Percentiles rank a stretch among this genome's conserved stretches.
Conservation (phyloP, 2,329 filamentous ascomycete species). For the Alternaria sp. region DNA sequence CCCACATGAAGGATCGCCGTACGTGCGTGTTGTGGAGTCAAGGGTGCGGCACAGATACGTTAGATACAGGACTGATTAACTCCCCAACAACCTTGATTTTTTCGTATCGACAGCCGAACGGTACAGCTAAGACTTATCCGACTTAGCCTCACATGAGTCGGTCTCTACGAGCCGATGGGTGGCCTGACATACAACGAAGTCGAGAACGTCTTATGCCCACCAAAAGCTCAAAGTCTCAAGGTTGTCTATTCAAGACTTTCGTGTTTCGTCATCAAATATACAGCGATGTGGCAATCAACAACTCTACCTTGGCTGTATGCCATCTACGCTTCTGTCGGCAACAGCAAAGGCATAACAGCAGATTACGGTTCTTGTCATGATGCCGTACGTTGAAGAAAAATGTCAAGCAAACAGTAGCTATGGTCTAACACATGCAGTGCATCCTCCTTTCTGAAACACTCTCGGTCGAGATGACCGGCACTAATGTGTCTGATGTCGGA, state of each 20-base stretch:
- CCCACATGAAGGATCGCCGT: neutral
- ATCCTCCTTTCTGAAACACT: neutral
- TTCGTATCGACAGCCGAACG: neutral
- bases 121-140: too few relatives aligned
- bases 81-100: neutral
- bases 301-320: conserved; percentile 1
- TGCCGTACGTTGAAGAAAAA: neutral
- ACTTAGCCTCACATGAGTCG: neutral
- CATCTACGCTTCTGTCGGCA: neutral
- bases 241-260: neutral
- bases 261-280: neutral
- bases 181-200: neutral
- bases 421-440: conserved; percentile 1
- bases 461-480: neutral
- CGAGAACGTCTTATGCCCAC: neutral
- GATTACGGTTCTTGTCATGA: neutral
- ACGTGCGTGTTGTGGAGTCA: neutral
- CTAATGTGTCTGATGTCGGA: neutral
- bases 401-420: neutral
- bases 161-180: neutral
- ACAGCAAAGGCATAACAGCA: conserved; percentile 2
- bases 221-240: neutral
- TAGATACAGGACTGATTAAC: neutral
- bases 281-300: neutral
- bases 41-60: neutral